Percentiles rank a stretch among this genome's conserved stretches.
phyloP scores from a whole-genome alignment of 805 yeast species.

The Nakazawaea wyomingensis region DNA sequence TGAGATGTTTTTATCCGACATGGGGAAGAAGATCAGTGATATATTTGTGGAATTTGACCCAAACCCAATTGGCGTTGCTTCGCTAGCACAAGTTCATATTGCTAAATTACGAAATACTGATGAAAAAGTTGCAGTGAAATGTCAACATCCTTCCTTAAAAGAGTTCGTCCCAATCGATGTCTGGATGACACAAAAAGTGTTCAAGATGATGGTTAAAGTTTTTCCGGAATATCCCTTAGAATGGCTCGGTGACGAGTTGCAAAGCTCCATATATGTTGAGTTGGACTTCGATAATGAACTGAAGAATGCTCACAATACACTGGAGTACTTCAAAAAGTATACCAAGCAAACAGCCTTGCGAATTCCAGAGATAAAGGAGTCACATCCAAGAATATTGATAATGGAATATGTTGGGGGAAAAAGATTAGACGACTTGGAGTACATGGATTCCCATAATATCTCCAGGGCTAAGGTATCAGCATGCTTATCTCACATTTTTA shows the following conservation, averaged over 20 bases:
- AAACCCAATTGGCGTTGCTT: conserved; percentile 89
- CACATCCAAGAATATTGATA: conserved; percentile 66
- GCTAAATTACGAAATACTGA: conserved; percentile 59
- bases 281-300: conserved; percentile 87
- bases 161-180: conserved; percentile 92
- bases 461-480: conserved; percentile 74
- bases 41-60: conserved; percentile 62
- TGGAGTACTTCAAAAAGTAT: conserved; percentile 54
- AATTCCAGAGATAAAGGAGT: conserved; percentile 66
- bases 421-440: conserved; percentile 71
- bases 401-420: conserved; percentile 87
- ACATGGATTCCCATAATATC: conserved; percentile 56
- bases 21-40: conserved; percentile 56
- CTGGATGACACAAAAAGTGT: conserved; percentile 69
- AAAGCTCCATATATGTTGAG: conserved; percentile 83
- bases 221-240: conserved; percentile 92
- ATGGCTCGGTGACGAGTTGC: conserved; percentile 95
- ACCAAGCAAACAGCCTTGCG: conserved; percentile 65
- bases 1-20: conserved; percentile 61
- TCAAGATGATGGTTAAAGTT: conserved; percentile 62
- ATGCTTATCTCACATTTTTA: conserved; percentile 86
- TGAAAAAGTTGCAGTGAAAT: conserved; percentile 83
- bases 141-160: conserved; percentile 85
- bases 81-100: conserved; percentile 90
- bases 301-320: conserved; percentile 67